phyloP scores from a whole-genome alignment of 805 yeast genomes.

The Blastobotrys americana region DNA sequence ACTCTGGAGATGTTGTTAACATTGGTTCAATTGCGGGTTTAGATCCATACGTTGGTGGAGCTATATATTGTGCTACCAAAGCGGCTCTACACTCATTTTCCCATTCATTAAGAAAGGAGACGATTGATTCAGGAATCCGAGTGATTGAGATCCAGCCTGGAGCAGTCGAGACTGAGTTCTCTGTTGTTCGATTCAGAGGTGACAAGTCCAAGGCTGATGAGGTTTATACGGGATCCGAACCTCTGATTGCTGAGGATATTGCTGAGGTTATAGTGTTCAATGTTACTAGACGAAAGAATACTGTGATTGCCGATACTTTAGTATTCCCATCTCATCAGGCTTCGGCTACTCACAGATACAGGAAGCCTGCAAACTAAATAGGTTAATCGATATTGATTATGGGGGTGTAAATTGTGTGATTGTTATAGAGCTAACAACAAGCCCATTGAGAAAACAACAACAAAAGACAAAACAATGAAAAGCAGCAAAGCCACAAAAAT shows the following conservation, averaged over 20 bases:
- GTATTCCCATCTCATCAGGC: constrained; percentile 87
- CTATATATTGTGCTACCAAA: constrained; percentile 65
- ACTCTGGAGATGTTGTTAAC: constrained; percentile 55
- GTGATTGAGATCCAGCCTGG: constrained; percentile 75
- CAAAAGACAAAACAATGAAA: no score
- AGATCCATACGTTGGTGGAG: constrained; percentile 64
- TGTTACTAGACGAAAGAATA: constrained; percentile 58
- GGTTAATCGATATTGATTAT: no score
- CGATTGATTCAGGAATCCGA: constrained; percentile 60
- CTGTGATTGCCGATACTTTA: constrained; percentile 72
- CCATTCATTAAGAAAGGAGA: constrained; percentile 60
- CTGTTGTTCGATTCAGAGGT: constrained; percentile 56
- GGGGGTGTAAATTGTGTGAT: no score
- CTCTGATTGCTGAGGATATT: constrained; percentile 65
- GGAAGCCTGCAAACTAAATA: no score
- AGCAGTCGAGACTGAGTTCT: constrained; percentile 72
- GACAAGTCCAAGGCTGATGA: constrained; percentile 52
- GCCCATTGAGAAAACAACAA: no score
- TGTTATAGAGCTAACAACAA: no score
- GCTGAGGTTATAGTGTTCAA: constrained; percentile 68
- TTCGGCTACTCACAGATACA: constrained; percentile 46
- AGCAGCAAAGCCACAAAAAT: no score
- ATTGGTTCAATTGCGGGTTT: constrained; percentile 66
- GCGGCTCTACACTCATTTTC: constrained; percentile 55
- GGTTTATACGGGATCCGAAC: constrained; percentile 61